Conservation (phyloP, 2,329 filamentous ascomycete species). For the Cladosporium cucumerinum region DNA sequence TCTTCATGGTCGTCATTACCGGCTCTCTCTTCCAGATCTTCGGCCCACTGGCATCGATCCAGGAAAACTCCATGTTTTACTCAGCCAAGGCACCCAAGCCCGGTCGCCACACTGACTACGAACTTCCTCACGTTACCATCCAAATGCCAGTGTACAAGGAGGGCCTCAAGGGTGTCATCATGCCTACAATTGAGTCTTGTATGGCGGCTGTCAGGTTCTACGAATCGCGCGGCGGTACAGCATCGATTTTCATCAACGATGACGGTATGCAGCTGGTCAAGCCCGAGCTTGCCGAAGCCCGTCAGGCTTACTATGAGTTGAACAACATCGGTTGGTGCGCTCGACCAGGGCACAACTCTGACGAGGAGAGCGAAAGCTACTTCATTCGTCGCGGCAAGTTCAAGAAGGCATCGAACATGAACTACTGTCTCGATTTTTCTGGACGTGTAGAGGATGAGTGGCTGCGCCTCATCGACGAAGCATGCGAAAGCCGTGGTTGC, state of each 20-base stretch:
- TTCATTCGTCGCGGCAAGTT: constrained; percentile 62
- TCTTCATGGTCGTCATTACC: constrained; percentile 75
- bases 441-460: constrained; percentile 14
- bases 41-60: constrained; percentile 70
- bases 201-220: constrained; percentile 76
- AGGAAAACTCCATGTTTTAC: constrained; percentile 73
- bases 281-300: constrained; percentile 43
- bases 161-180: constrained; percentile 70
- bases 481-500: constrained; percentile 12
- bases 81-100: constrained; percentile 54
- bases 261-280: constrained; percentile 67
- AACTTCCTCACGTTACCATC: constrained; percentile 67
- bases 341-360: constrained; percentile 49
- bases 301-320: constrained; percentile 49
- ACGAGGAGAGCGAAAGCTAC: constrained; percentile 27
- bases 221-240: constrained; percentile 72
- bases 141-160: constrained; percentile 90
- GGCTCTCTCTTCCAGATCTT: constrained; percentile 73
- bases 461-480: constrained; percentile 7
- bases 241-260: constrained; percentile 74
- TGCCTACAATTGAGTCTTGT: constrained; percentile 72
- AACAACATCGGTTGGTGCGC: constrained; percentile 52
- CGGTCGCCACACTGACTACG: constrained; percentile 18
- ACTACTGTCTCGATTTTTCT: constrained; percentile 17
- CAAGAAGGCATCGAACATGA: constrained; percentile 52